A percentile compares a stretch with the other conserved stretches of the same genome.
Conservation (phyloP, 1,284 basidiomycete genomes). For the Bjerkandera adusta region DNA sequence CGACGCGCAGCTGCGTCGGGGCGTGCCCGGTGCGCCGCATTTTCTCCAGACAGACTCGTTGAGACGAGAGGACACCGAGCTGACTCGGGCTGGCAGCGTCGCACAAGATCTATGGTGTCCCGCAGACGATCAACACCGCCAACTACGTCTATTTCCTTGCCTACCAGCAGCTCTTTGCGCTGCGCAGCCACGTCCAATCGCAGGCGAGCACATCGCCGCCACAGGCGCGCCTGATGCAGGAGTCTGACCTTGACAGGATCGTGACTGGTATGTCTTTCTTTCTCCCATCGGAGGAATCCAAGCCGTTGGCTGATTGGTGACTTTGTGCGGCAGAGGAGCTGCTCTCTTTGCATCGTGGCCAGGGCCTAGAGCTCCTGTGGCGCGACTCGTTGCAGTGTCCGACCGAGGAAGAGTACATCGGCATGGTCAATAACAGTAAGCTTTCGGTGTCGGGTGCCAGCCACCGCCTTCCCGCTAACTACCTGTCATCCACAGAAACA, state of each 20-base stretch:
- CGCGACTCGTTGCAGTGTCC: constrained; percentile 91
- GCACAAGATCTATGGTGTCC: constrained; percentile 94
- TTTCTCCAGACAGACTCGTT: too few relatives aligned
- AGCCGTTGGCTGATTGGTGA: background rate
- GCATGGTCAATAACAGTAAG: constrained; percentile 96
- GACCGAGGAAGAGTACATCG: constrained; percentile 91
- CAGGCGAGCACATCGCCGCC: constrained; percentile 6
- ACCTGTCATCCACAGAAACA: constrained; percentile 62
- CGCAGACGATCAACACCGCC: constrained; percentile 96
- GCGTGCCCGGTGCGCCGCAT: constrained; percentile 66
- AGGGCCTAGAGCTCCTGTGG: constrained; percentile 96
- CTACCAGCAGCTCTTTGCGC: constrained; percentile 71
- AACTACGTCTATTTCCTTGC: constrained; percentile 97
- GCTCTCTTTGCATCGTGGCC: constrained; percentile 89
- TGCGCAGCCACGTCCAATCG: constrained; percentile 40
- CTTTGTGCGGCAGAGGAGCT: constrained; percentile 63
- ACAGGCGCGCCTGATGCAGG: constrained; percentile 29
- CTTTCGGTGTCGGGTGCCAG: constrained; percentile 18
- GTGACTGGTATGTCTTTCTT: constrained; percentile 52
- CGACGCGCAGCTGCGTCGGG: constrained; percentile 86
- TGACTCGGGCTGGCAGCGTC: constrained; percentile 64
- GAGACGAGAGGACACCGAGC: too few relatives aligned
- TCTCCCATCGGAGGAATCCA: background rate
- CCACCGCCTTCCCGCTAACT: background rate
- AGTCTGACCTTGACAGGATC: constrained; percentile 58